Evolutionary conservation across 225 moss, liverwort and hornwort species (phyloP).

Genomic region (Marchantia polymorpha): DNA sequence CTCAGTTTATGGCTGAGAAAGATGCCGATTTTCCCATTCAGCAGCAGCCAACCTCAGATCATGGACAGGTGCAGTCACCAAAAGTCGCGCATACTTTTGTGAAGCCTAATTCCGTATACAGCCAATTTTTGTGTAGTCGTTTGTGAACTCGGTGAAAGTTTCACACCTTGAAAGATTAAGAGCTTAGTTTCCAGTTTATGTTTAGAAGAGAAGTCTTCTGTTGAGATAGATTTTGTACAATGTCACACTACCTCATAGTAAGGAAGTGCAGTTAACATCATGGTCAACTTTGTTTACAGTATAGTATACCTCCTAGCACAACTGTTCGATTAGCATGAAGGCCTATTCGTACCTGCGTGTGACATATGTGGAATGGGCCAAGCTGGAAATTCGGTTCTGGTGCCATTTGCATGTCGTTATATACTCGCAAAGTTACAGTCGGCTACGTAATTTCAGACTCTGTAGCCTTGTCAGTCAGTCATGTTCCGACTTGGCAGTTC

Average conservation of each 20-base stretch:
- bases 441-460: background rate
- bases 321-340: background rate
- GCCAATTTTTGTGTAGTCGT: slow-evolving; percentile 26
- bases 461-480: background rate
- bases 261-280: background rate
- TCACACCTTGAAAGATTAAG: background rate
- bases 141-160: slow-evolving; percentile 22
- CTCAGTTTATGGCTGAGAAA: slow-evolving; percentile 62
- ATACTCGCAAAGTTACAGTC: background rate
- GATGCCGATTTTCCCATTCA: slow-evolving; percentile 47
- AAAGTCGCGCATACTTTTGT: background rate
- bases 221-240: slow-evolving; percentile 2
- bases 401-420: background rate
- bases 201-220: background rate
- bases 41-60: slow-evolving; percentile 14
- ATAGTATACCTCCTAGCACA: background rate
- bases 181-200: background rate
- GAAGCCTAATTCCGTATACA: background rate
- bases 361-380: background rate
- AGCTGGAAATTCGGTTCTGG: background rate
- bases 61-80: slow-evolving; percentile 16
- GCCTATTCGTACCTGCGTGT: background rate
- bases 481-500: background rate
- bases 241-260: background rate
- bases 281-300: background rate